Percentiles rank a stretch among this genome's conserved stretches.
Conservation (phyloP, 2,329 filamentous ascomycete species). For the Polychaeton citri region DNA sequence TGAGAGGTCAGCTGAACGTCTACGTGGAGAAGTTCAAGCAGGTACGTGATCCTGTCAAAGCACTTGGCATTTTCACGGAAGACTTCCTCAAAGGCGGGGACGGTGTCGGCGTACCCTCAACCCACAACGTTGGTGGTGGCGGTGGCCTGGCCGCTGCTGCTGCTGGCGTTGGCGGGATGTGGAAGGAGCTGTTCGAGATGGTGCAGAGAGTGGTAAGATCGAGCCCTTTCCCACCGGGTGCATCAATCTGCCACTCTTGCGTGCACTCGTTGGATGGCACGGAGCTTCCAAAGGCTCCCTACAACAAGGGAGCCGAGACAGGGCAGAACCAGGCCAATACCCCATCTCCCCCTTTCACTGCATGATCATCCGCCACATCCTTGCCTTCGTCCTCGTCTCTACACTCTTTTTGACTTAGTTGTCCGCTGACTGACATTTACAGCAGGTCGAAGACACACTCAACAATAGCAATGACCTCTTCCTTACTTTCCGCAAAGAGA, state of each 20-base stretch:
- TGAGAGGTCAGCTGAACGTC: constrained; percentile 89
- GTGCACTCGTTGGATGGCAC: neutral
- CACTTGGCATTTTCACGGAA: constrained; percentile 2
- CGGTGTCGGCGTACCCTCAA: neutral
- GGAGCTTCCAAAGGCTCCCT: too few species aligned
- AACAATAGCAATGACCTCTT: constrained; percentile 98
- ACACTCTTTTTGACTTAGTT: constrained; percentile 6
- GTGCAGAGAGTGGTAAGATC: constrained; percentile 1
- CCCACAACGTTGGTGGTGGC: neutral
- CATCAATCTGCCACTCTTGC: constrained; percentile 1
- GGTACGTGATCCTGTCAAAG: constrained; percentile 40
- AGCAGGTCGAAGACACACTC: constrained; percentile 91
- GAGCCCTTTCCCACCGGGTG: neutral
- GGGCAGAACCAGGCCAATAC: too few species aligned
- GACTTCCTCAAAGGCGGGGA: constrained; percentile 1
- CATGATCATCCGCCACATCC: too few species aligned
- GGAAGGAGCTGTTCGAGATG: neutral
- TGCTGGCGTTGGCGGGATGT: neutral
- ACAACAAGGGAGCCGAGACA: neutral
- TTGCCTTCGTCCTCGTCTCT: too few species aligned
- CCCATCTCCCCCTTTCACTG: too few species aligned
- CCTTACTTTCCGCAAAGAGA: constrained; percentile 92
- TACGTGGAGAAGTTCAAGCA: constrained; percentile 99
- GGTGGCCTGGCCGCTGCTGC: neutral
- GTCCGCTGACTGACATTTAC: constrained; percentile 30